Percentiles rank a stretch among this genome's conserved stretches.
These are phyloP conservation scores for Sabuloglossum arenarium DNA, from an alignment of 495 filamentous ascomycete genomes.

Conservation along the genomic window DNA sequence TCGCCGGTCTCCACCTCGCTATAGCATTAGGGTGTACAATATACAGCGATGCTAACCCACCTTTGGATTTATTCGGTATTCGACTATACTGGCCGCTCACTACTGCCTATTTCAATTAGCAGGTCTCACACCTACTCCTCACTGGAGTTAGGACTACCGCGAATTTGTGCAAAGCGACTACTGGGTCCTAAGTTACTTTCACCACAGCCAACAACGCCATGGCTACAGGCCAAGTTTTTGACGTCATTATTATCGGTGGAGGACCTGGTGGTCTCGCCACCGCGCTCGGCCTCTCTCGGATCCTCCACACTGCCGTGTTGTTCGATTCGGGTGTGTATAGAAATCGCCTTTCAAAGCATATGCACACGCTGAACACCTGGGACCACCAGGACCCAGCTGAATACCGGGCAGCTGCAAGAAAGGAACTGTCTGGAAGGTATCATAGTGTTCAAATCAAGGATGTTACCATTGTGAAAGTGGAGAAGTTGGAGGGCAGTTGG, in stretches of 20 bases:
- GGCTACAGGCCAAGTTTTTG: conserved; percentile 11
- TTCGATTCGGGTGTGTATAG: conserved; percentile 30
- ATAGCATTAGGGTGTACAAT: too few relatives aligned
- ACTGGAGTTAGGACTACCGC: too few relatives aligned
- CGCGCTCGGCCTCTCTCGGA: conserved; percentile 26
- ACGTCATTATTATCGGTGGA: conserved; percentile 34
- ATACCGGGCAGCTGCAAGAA: conserved; percentile 17
- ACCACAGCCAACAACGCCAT: background rate
- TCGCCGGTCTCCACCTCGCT: too few relatives aligned
- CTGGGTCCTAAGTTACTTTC: background rate
- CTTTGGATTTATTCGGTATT: too few relatives aligned
- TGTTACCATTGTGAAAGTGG: conserved; percentile 12
- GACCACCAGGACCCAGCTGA: conserved; percentile 24
- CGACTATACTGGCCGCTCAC: too few relatives aligned
- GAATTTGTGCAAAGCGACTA: too few relatives aligned
- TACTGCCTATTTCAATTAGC: too few relatives aligned
- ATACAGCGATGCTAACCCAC: too few relatives aligned
- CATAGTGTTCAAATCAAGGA: conserved; percentile 18
- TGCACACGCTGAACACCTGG: conserved; percentile 31
- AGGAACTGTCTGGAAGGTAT: conserved; percentile 23
- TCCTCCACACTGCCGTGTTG: conserved; percentile 23
- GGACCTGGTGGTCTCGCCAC: conserved; percentile 33
- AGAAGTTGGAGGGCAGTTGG: conserved; percentile 8
- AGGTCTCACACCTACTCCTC: too few relatives aligned
- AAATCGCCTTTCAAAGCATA: conserved; percentile 21